Base-by-base conservation (phyloP, 345 rosid genomes). In the Boechera divaricarpa region DNA sequence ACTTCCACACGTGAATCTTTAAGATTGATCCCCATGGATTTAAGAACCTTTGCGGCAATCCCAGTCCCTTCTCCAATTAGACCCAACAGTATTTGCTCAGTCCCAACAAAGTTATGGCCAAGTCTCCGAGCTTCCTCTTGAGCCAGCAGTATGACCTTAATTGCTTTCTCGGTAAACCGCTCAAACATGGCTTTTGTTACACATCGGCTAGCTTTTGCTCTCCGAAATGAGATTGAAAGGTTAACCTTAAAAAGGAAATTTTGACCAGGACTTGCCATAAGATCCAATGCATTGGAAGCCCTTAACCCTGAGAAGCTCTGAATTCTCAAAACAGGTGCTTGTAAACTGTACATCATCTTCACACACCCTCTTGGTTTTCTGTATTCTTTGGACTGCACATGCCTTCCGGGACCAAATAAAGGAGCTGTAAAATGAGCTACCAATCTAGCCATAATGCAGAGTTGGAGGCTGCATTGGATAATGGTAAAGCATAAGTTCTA, bases 71-170 rank as follows among this genome's bases (percentile, higher is more conserved):
- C 97, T 33, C 98, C 96, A 32, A 95, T 87, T 57, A 92, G 91
- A 66, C 98, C 98, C 77, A 95, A 80, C 4, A 95, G 78, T 67
- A 95, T 89, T 65, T 92, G 99, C 78, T 94, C 98, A 0, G 99
- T 94, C 54, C 99, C 99, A 63, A 92, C 99, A 85, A 92, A 92
- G 82, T 92, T 94, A 78, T 94, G 99, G 57, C 99, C 98, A 72
- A 94, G 96, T 60, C 98, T 85, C 70, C 92, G 83, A 38, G 99
- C 97, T 84, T 95, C 99, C 83, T 92, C 98, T 81, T 95, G 98
- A 48, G 99, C 87, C 80, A 89, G 92, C 98, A 90, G 90, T 49
- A 95, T 92, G 26, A 92, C 99, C 86, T 95, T 92, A 63, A 95
- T 92, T 55, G 98, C 92, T 77, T 95, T 92, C 78, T 95, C 98